phyloP scores from a whole-genome alignment of 2,329 filamentous ascomycete species.

The Pseudogymnoascus sp. region DNA sequence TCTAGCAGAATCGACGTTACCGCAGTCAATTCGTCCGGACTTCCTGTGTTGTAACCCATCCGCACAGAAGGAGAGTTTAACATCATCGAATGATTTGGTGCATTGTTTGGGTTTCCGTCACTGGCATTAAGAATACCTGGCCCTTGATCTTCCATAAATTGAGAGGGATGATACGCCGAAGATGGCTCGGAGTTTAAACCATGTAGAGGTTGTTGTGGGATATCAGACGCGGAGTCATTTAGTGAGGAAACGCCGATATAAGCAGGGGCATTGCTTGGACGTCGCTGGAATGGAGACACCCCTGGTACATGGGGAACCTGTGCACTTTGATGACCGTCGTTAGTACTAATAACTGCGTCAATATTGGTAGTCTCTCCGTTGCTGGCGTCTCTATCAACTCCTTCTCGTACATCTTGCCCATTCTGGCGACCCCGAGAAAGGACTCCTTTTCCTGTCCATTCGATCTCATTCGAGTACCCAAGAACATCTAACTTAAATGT shows the following conservation, averaged over 20 bases:
- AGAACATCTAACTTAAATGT: conserved; percentile 11
- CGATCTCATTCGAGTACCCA: conserved; percentile 11
- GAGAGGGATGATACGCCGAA: not conserved
- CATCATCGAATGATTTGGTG: conserved; percentile 7
- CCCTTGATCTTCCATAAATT: not conserved
- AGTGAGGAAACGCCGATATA: not conserved
- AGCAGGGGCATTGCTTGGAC: not conserved
- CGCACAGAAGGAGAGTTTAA: conserved; percentile 11
- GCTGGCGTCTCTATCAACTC: not conserved
- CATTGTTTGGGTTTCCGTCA: conserved; percentile 1
- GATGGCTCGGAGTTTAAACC: not conserved
- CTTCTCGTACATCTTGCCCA: not conserved
- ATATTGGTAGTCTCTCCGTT: not conserved
- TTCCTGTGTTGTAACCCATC: conserved; percentile 8
- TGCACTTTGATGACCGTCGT: not conserved
- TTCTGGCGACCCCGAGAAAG: not conserved
- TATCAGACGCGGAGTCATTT: not conserved
- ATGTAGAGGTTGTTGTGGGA: not conserved
- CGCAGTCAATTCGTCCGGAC: conserved; percentile 17
- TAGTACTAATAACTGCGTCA: not conserved
- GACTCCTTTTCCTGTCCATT: not conserved
- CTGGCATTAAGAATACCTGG: not conserved
- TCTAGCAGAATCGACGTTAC: conserved; percentile 21
- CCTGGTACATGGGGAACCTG: not conserved
- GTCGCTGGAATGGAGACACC: not conserved